Base-by-base conservation (phyloP, 352 stramenopile species). In the Salisapilia sapeloensis region DNA sequence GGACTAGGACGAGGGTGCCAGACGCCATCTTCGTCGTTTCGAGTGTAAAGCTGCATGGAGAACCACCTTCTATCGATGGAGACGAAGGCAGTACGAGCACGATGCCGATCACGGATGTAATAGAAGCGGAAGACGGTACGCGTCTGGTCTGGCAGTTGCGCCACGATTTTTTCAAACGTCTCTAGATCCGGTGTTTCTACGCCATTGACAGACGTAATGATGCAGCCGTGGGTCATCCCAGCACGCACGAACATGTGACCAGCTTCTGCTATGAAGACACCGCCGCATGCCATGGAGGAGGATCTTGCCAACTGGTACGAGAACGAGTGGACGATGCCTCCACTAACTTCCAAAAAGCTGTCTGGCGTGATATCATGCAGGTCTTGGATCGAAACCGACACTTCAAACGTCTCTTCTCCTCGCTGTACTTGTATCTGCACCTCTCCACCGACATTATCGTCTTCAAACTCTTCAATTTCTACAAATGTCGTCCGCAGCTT, bases 211-310 rank as follows among this genome's bases (percentile, higher is more conserved):
- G 69, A 63, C 9, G 70, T 80, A 49, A 95, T 89, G 33, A 95
- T 91, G 41, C 74, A 78, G 14, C 78, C 66, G 40, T 84, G 74
- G 4, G 64, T 67, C 16, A 95, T 37, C 22, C 86, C 67, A 4
- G 76, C 80, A 34, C 85, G 82, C 48, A 90, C 78, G 33, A 95
- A 77, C 79, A 95, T 94, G 54, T 92, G 83, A 1, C 81, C 83
- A 4, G 78, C 61, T 36, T 89, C 70, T 2, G 80, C 78, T 39
- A 93, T 41, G 53, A 90, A 91, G 11, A 93, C 76, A 2, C 64
- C 57, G 6, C 67, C 71, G 2, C 82, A 58, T 0, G 64, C 56
- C 7, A 92, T 42, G 19, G 78, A 85, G 19, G 72, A 64, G 28
- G 92, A 93, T 13, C 74, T 54, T 12, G 77, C 75, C 53, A 92